Base-by-base conservation (phyloP, 2,329 filamentous ascomycete species). In the Phialophora expanda region DNA sequence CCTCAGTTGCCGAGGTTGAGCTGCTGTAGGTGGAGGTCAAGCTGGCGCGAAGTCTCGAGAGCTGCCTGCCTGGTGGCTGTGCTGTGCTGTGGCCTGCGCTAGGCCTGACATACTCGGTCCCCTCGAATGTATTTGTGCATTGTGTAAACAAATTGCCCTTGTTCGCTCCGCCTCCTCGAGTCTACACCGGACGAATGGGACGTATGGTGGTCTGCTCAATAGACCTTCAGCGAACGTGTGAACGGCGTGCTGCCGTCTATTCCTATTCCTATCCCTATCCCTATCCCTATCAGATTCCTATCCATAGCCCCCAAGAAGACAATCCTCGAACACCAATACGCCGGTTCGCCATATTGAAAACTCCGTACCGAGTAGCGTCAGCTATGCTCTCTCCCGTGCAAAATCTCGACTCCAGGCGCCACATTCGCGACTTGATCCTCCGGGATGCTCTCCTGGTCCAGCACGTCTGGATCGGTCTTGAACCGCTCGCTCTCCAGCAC, bases 381-480 rank as follows among this genome's bases (percentile, higher is more conserved):
- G n/a, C 1, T n/a, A 4, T n/a, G 14, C 14, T 44, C 38, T 44
- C 17, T 26, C 48, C 48, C 20, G 8, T 3, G 12, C 48, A 6
- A 30, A 22, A 1, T 3, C 20, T 30, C 34, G 22, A 5, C 24
- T n/a, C 26, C 46, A 9, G 62, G 55, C 32, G 62, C 66, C 57
- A 66, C 54, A 32, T 68, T 70, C 22, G 68, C 66, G 38, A 69
- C 61, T 56, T 69, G 67, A 30, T 60, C 62, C 28, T 54, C 65
- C 20, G 67, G 67, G 20, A 69, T 67, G 12, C 57, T 56, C 32
- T 67, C 60, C 26, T 38, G 6, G 48, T 66, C 65, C 30, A 69
- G 26, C 7, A 69, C 26, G 41, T 66, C 62, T 14, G 69, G 69
- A 28, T 67, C 20, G 30, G 17, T 46, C 14, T 34, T 66, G 55